A percentile compares a stretch with the other conserved stretches of the same genome.
phyloP scores from a whole-genome alignment of 2,329 filamentous ascomycete genomes.

The Chrysoporthe austroafricana region DNA sequence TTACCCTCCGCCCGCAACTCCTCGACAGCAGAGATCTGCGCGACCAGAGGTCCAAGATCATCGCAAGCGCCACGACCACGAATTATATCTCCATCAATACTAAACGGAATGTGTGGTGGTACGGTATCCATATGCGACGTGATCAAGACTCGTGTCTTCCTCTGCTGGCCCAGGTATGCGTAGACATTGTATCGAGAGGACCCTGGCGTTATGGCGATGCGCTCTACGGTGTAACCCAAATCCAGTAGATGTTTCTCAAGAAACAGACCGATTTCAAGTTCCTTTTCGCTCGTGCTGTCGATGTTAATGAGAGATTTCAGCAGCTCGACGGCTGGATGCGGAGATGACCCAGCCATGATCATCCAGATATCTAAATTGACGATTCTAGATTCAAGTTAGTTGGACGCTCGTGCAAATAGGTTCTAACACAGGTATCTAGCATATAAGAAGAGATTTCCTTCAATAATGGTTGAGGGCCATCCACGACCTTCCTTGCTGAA shows the following conservation, averaged over 20 bases:
- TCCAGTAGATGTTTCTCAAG: slow-evolving; percentile 14
- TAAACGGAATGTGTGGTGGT: slow-evolving; percentile 57
- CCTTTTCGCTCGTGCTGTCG: slow-evolving; percentile 21
- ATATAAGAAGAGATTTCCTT: neutral
- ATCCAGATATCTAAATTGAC: neutral
- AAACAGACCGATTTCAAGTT: slow-evolving; percentile 20
- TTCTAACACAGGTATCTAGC: neutral
- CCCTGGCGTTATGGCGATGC: slow-evolving; percentile 13
- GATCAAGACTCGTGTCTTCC: slow-evolving; percentile 39
- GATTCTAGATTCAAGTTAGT: neutral
- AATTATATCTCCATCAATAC: slow-evolving; percentile 41
- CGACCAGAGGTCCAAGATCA: slow-evolving; percentile 47
- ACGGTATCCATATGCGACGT: slow-evolving; percentile 46
- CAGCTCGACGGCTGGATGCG: slow-evolving; percentile 16
- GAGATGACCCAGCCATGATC: neutral
- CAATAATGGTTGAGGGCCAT: neutral
- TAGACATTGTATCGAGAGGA: slow-evolving; percentile 44
- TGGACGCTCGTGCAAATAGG: neutral
- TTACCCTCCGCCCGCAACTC: slow-evolving; percentile 40
- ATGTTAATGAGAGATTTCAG: slow-evolving; percentile 16
- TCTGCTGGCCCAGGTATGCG: slow-evolving; percentile 40
- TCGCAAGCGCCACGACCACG: slow-evolving; percentile 51
- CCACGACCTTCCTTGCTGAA: neutral
- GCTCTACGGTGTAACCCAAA: slow-evolving; percentile 19
- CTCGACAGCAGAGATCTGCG: slow-evolving; percentile 59